Percentiles rank a stretch among this genome's conserved stretches.
phyloP scores from a whole-genome alignment of 2,329 filamentous ascomycete genomes.

The Sporothrix curviconia region DNA sequence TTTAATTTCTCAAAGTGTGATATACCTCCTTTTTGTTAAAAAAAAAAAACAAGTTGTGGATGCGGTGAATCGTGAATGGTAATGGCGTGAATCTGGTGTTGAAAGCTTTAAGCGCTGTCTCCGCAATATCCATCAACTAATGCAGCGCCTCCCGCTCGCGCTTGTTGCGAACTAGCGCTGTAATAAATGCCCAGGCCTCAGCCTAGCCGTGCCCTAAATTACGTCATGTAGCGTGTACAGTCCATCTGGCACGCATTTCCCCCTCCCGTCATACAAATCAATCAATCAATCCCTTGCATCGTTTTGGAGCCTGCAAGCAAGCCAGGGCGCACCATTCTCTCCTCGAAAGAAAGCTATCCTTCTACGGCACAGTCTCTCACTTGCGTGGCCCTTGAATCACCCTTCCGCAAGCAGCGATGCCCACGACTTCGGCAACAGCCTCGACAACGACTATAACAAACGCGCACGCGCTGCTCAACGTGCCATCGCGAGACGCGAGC shows the following conservation, averaged over 20 bases:
- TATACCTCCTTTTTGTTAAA: no score
- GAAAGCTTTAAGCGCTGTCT: not conserved
- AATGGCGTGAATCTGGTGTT: no score
- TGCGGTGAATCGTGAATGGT: no score
- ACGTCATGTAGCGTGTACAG: conserved; percentile 6
- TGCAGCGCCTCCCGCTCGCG: not conserved
- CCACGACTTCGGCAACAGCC: not conserved
- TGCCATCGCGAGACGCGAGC: no score
- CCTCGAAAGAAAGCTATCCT: not conserved
- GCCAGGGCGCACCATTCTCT: not conserved
- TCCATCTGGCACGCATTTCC: not conserved
- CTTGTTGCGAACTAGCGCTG: not conserved
- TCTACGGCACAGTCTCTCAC: not conserved
- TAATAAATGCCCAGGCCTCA: not conserved
- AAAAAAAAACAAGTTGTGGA: no score
- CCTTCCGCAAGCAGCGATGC: not conserved
- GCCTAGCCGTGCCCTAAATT: not conserved
- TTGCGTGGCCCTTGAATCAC: not conserved
- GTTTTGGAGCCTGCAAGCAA: not conserved
- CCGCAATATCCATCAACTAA: conserved; percentile 1
- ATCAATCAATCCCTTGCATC: not conserved
- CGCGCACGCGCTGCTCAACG: not conserved
- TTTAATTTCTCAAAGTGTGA: no score
- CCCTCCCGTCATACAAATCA: not conserved
- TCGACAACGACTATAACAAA: not conserved